Base-by-base conservation (phyloP, 2,329 filamentous ascomycete genomes). In the Epichloe gansuensis region DNA sequence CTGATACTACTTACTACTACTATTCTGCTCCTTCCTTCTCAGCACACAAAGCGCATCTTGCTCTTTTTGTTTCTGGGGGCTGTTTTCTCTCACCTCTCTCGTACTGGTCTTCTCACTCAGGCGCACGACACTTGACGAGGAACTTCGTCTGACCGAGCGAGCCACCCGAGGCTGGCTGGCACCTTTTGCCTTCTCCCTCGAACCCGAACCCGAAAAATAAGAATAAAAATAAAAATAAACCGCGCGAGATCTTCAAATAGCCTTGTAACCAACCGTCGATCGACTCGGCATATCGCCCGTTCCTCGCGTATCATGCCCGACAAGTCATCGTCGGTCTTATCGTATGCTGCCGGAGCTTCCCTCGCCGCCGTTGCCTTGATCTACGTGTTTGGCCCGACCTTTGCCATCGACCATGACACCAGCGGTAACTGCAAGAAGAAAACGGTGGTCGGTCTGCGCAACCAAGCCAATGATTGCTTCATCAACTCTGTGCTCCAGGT, bases 311-410 rank as follows among this genome's bases (percentile, higher is more conserved):
- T 3, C 31, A 71, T 71, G 69, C 66, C 64, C 54, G 66, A 69
- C 48, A 70, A 67, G 56, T 61, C 67, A 54, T 58, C 60, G 51
- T 66, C 67, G 28, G 68, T 71, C 62, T 88, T 89, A 61, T 89
- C 88, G 45, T 98, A 98, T 71, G 93, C 93, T 63, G 93, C 91
- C 55, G 91, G 91, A 61, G 93, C 91, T 55, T 95, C 91, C 52
- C 85, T 98, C 57, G 93, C 93, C 52, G 93, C 93, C 56, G 88
- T 95, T 57, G 91, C 93, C 35, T 81, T 97, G 54, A 88, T 97
- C 67, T 98, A 97, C 70, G 91, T 97, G 61, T 97, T 98, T 70
- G 90, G 86, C 8, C 93, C 93, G n/a, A 97, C 91, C 50, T 97
- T 91, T 69, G 88, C 95, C 62, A 85, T 97, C 67, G 91, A 98